Conservation (phyloP, 2,329 filamentous ascomycete genomes). For the Ceratocystis huliohia region DNA sequence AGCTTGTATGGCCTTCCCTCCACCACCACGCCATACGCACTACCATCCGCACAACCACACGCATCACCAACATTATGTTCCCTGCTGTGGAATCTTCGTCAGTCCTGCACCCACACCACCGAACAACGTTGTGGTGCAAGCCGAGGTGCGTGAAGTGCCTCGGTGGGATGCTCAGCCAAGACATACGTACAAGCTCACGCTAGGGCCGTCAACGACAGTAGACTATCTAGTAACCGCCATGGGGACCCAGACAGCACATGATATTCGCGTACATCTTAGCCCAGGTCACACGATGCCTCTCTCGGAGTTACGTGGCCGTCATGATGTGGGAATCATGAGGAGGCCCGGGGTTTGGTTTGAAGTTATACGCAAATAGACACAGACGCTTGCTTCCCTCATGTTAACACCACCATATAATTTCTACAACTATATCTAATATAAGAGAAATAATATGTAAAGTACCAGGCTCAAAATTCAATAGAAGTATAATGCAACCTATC, state of each 20-base stretch:
- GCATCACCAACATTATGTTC: not conserved
- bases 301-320: not conserved
- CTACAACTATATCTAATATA: too few species aligned
- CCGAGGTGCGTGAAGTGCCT: conserved; percentile 9
- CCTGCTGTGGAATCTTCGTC: not conserved
- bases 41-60: not conserved
- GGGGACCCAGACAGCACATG: not conserved
- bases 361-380: not conserved
- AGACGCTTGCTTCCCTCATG: not conserved
- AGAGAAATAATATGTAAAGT: too few species aligned
- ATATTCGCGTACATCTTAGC: conserved; percentile 9
- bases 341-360: conserved; percentile 11
- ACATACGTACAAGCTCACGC: not conserved
- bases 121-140: not conserved
- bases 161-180: not conserved
- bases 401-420: too few species aligned
- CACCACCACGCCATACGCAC: not conserved
- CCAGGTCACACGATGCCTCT: conserved; percentile 2
- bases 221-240: conserved; percentile 9
- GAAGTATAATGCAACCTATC: not conserved
- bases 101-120: not conserved
- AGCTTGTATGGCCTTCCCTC: not conserved
- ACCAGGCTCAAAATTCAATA: not conserved
- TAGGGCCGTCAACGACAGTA: conserved; percentile 2
- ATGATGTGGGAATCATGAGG: conserved; percentile 9